Evolutionary conservation across 495 filamentous ascomycete genomes (phyloP), one percentile per base, ranked within the genome.

Genomic region (Apiosordaria backusii): DNA sequence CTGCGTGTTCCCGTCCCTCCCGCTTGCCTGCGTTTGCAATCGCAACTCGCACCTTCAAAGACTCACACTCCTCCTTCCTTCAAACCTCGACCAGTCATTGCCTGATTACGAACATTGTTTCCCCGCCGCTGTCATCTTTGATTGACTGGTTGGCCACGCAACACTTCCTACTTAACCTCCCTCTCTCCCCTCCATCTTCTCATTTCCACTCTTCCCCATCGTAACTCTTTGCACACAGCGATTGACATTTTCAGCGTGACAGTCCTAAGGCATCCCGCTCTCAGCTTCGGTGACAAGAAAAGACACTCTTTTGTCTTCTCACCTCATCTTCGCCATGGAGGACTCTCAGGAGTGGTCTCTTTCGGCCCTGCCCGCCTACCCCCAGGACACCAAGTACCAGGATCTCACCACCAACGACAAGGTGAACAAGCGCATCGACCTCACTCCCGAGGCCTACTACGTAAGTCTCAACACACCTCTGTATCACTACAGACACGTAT

Each of bases 371-470:
- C 35, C 35, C 16, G 10, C 35, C 35, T 45, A 45, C 35, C 35
- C 35, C 9, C 3, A 45, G 35, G 6, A 6, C 10, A 45, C 35
- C 9, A 15, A 45, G 2, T 45, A 13, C 35, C 10, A 18, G 13
- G 9, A 6, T 15, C 16, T 45, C 9, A 13, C 1, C 35, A 45
- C 35, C 35, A 45, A 45, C 2, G 35, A 9, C 16, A n/a, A n/a
- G n/a, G 35, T 45, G 10, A 2, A 45, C 64, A 81, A 75, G 62
- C 79, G 80, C 22, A 64, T 78, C 61, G 81, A 83, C 45, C 63
- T 82, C 18, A 79, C 79, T 19, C 72, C 80, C 1, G 81, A 83
- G 60, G 81, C 81, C 0, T 83, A 77, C 66, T 25, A 73, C 24
- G 78, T 77, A 65, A 54, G 61, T 68, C 53, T 6, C 21, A 18